Percentiles rank a stretch among this genome's conserved stretches.
phyloP scores from a whole-genome alignment of 768 basidiomycete genomes.

The Lyophyllum shimeji region DNA sequence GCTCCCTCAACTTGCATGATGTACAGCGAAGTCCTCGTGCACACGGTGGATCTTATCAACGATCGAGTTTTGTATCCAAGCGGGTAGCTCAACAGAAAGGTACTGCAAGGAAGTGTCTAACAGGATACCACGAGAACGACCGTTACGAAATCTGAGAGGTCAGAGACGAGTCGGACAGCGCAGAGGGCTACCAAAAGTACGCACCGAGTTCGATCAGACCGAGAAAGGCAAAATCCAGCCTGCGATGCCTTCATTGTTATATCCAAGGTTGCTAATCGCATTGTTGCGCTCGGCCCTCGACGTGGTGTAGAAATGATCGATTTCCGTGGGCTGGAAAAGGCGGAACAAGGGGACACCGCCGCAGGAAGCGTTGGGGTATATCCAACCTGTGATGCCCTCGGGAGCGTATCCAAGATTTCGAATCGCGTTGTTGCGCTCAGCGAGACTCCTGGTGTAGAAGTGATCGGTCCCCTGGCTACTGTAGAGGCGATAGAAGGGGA shows the following conservation, averaged over 20 bases:
- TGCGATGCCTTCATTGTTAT: conserved; percentile 3
- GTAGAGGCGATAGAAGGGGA: conserved; percentile 22
- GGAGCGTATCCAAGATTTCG: conserved; percentile 13
- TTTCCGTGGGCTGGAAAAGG: conserved; percentile 7
- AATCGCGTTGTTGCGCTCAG: conserved; percentile 14
- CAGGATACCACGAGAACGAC: too few relatives aligned
- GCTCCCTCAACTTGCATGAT: too few relatives aligned
- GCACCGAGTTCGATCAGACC: background rate
- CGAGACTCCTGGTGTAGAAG: conserved; percentile 21
- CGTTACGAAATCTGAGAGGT: too few relatives aligned
- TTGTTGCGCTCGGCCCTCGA: conserved; percentile 9
- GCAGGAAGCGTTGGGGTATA: conserved; percentile 8
- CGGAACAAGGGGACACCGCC: conserved; percentile 19
- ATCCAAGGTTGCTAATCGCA: conserved; percentile 3
- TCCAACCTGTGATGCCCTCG: conserved; percentile 18
- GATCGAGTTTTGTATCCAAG: too few relatives aligned
- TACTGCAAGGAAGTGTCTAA: too few relatives aligned
- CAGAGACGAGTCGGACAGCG: background rate
- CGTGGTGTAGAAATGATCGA: conserved; percentile 24
- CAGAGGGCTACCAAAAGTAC: background rate
- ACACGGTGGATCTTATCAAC: too few relatives aligned
- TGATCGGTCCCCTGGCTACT: conserved; percentile 15
- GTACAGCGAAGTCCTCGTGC: too few relatives aligned
- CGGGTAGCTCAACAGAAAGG: too few relatives aligned
- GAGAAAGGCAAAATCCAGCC: background rate